Evolutionary conservation across 768 basidiomycete genomes (phyloP).

Genomic region (Cystobasidium onofrii): DNA sequence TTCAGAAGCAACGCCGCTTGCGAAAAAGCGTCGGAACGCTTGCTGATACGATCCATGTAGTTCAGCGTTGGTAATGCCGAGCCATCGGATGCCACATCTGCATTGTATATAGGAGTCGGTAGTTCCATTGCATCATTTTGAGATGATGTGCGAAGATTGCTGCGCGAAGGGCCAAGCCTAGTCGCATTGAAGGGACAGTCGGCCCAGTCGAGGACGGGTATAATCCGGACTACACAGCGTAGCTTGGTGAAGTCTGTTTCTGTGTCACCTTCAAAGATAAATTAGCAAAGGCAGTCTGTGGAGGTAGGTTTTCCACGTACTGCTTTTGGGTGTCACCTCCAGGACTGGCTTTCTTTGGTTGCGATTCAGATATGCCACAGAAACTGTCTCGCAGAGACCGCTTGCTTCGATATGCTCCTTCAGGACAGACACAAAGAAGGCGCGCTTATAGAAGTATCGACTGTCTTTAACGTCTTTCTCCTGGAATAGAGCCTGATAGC

Average conservation of each 20-base stretch:
- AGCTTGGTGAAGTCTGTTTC: constrained; percentile 50
- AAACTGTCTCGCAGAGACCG: constrained; percentile 23
- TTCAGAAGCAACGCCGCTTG: constrained; percentile 72
- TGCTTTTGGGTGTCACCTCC: constrained; percentile 53
- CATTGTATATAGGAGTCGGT: constrained; percentile 74
- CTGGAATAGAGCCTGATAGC: constrained; percentile 60
- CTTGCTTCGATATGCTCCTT: constrained; percentile 50
- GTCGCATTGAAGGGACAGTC: constrained; percentile 4
- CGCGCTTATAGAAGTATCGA: constrained; percentile 83
- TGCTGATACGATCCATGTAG: constrained; percentile 53
- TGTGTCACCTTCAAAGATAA: no score
- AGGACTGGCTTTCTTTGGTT: constrained; percentile 63
- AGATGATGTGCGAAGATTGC: constrained; percentile 55
- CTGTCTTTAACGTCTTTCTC: constrained; percentile 88
- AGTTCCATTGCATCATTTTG: constrained; percentile 31
- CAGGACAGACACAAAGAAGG: constrained; percentile 76
- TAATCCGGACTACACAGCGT: constrained; percentile 57
- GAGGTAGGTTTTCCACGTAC: constrained; percentile 39
- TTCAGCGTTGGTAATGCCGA: constrained; percentile 51
- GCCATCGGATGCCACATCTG: constrained; percentile 54
- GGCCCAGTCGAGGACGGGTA: constrained; percentile 57
- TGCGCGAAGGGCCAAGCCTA: constrained; percentile 45
- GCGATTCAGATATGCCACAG: constrained; percentile 55
- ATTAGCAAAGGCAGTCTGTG: no score
- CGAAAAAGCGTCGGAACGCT: constrained; percentile 54